Base-by-base conservation (phyloP, 805 yeast genomes). In the Candida sphagnicola region DNA sequence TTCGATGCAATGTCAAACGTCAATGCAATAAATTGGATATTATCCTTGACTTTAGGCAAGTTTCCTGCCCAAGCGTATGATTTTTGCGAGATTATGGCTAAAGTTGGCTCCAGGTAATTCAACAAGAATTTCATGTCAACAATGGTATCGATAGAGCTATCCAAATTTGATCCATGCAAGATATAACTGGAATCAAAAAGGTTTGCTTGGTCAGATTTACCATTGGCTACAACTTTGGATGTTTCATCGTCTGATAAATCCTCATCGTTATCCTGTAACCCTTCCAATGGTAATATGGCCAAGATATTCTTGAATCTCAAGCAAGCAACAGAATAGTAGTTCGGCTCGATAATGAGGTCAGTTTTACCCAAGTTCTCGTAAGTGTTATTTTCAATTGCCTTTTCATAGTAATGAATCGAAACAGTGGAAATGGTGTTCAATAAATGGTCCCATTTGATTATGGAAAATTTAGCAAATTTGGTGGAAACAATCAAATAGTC, bases 351-450 rank as follows among this genome's bases (percentile, higher is more conserved):
- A 17, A 78, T 61, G 41, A 85, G 67, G 6, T 63, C 61, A 0
- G 85, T 62, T 4, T 60, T 56, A 37, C 44, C 64, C 45, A 49
- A 50, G 51, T 60, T 60, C 38, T 72, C 78, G 34, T 72, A 63
- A 2, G 80, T 71, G 8, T 70, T 51, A 24, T 71, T 66, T 30
- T 72, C 73, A 36, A 88, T 66, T 18, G 77, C 77, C 31, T 78
- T 75, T 50, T 91, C 97, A 58, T 90, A 93, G 56, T 76, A 88
- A 62, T 93, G 99, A 37, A 93, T 65, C 36, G 95, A 85, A 1
- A 78, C 72, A 0, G 96, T 86, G 18, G 74, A 67, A n/a, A 91
- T 67, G 1, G 74, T 50, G 46, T 77, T 69, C n/a, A 50, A 54
- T 3, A 52, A 58, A 3, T 60, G 57, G 50, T 88, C 82, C 86